These are phyloP conservation scores for Rubroboletus pulcherrimus DNA, from an alignment of 768 basidiomycete species.

Conservation along the genomic window DNA sequence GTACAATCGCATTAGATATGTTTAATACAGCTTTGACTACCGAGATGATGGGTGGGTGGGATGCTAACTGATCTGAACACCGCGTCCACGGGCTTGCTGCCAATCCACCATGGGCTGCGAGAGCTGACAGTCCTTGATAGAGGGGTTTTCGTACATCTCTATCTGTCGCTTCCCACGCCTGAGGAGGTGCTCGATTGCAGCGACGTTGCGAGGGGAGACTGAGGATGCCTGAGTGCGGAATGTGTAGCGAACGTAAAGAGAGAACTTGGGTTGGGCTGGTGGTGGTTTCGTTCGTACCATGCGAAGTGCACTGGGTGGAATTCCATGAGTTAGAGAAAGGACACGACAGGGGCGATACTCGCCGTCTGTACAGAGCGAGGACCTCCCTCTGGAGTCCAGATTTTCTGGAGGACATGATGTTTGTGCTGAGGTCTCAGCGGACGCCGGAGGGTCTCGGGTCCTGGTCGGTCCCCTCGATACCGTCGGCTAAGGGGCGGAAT, in stretches of 20 bases:
- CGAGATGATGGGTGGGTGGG: background rate
- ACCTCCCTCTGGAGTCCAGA: constrained; percentile 56
- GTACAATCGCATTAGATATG: constrained; percentile 9
- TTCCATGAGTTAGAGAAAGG: constrained; percentile 4
- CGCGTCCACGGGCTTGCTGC: constrained; percentile 37
- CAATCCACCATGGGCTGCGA: constrained; percentile 68
- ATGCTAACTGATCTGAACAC: constrained; percentile 11
- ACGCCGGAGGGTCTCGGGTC: constrained; percentile 2
- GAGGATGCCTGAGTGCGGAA: constrained; percentile 62
- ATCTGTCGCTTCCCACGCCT: constrained; percentile 64
- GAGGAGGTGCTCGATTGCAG: constrained; percentile 72
- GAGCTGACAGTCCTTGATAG: constrained; percentile 73
- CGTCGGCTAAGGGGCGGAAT: constrained; percentile 16
- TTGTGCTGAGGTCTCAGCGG: background rate
- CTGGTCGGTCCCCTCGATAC: constrained; percentile 17
- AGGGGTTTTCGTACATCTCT: constrained; percentile 62
- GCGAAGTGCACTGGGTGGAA: constrained; percentile 60
- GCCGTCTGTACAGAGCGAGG: constrained; percentile 55
- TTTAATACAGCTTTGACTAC: constrained; percentile 1
- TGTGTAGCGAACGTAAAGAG: constrained; percentile 60
- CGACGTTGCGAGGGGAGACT: constrained; percentile 63
- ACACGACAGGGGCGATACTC: background rate
- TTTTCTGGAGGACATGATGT: constrained; percentile 28
- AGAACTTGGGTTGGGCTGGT: constrained; percentile 58
- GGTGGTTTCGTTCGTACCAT: constrained; percentile 69